Conservation (phyloP, 495 filamentous ascomycete genomes). For the Parmelia sp. region DNA sequence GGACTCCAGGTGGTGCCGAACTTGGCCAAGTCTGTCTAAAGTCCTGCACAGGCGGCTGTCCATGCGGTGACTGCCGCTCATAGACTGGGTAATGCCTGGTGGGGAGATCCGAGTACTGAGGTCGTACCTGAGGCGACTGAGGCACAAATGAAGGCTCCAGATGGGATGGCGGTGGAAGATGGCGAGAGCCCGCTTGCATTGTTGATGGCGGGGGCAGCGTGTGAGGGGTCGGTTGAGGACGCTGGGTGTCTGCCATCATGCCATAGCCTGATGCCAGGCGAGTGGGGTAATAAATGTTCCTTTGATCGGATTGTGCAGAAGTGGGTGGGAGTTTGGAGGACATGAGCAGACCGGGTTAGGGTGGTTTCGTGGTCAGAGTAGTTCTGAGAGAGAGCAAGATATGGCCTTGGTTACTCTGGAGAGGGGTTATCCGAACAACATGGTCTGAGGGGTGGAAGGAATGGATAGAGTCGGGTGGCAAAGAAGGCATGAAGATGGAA, state of each 20-base stretch:
- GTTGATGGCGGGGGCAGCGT: slow-evolving; percentile 13
- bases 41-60: slow-evolving; percentile 9
- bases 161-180: slow-evolving; percentile 15
- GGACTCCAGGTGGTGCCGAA: background rate
- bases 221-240: slow-evolving; percentile 11
- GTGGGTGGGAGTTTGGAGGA: slow-evolving; percentile 14
- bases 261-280: slow-evolving; percentile 8
- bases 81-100: slow-evolving; percentile 14
- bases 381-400: background rate
- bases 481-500: slow-evolving; percentile 1
- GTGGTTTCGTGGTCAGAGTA: background rate
- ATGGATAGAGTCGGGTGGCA: background rate
- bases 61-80: slow-evolving; percentile 2
- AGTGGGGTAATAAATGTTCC: slow-evolving; percentile 12
- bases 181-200: slow-evolving; percentile 9
- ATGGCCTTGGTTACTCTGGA: background rate
- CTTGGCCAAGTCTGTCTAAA: slow-evolving; percentile 6
- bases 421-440: slow-evolving; percentile 3
- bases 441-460: background rate
- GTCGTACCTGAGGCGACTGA: slow-evolving; percentile 16
- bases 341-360: slow-evolving; percentile 12
- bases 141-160: slow-evolving; percentile 19
- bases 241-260: slow-evolving; percentile 17
- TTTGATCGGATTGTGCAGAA: slow-evolving; percentile 10
- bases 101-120: slow-evolving; percentile 16